Evolutionary conservation across 83 land plant species (phyloP).

Genomic region (Picea abies): DNA sequence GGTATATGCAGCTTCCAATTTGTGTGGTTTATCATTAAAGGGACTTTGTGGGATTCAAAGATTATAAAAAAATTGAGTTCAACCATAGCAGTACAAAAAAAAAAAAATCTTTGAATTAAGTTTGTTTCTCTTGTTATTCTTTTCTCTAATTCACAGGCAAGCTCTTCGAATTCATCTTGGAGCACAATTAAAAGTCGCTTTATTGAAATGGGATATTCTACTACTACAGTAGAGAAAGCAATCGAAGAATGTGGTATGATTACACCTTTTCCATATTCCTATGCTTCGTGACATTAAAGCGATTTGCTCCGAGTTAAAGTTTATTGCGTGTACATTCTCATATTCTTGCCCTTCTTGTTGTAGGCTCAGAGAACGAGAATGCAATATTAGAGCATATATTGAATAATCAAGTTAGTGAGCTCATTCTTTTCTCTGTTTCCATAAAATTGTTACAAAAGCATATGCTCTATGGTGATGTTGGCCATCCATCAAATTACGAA

Average conservation of each 20-base stretch:
- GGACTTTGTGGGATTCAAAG: not conserved
- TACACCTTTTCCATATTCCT: not conserved
- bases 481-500: not conserved
- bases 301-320: not conserved
- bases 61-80: not conserved
- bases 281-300: not conserved
- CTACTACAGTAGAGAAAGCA: not conserved
- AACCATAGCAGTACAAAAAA: not conserved
- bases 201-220: not conserved
- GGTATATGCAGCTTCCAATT: not conserved
- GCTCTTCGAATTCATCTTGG: conserved; percentile 2
- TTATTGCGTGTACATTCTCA: not conserved
- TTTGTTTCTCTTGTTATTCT: not conserved
- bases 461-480: not conserved
- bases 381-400: conserved; percentile 2
- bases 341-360: not conserved
- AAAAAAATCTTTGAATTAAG: not conserved
- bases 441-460: not conserved
- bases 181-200: not conserved
- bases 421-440: not conserved
- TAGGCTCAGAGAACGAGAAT: not conserved
- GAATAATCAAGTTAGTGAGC: conserved; percentile 3
- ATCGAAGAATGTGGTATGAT: not conserved
- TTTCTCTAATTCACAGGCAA: not conserved
- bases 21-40: not conserved